Percentiles rank a stretch among this genome's conserved stretches.
These are phyloP conservation scores for Phytophthora fragariae DNA, from an alignment of 352 stramenopile genomes.

Conservation along the genomic window DNA sequence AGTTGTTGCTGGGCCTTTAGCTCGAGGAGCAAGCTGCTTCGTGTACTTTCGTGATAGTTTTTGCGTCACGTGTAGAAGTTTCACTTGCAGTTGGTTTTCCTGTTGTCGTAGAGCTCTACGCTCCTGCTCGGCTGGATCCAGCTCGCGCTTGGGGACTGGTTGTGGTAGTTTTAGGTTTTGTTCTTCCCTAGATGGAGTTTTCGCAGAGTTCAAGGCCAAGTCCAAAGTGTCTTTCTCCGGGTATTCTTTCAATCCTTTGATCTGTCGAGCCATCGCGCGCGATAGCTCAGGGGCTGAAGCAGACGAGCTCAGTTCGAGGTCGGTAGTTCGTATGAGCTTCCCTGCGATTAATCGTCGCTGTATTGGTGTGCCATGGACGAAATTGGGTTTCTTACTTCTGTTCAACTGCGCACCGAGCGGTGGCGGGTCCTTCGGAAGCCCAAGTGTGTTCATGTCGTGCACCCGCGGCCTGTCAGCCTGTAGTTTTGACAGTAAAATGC, in stretches of 20 bases:
- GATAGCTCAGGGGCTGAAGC: slow-evolving; percentile 39
- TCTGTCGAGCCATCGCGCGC: slow-evolving; percentile 25
- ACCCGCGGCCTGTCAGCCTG: slow-evolving; percentile 24
- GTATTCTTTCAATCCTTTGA: slow-evolving; percentile 31
- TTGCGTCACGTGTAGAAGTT: slow-evolving; percentile 66
- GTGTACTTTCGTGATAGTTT: slow-evolving; percentile 82
- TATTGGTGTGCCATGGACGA: slow-evolving; percentile 49
- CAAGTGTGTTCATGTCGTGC: slow-evolving; percentile 52
- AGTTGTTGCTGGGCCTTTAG: slow-evolving; percentile 23
- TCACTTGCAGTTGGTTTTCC: slow-evolving; percentile 49
- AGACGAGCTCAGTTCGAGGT: slow-evolving; percentile 30
- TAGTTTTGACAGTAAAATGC: not conserved
- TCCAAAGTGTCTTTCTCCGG: slow-evolving; percentile 17
- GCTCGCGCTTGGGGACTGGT: slow-evolving; percentile 1
- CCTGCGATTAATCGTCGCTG: slow-evolving; percentile 53
- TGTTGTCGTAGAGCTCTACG: slow-evolving; percentile 39
- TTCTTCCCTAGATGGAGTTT: not conserved
- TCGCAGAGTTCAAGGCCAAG: slow-evolving; percentile 17
- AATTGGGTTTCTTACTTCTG: slow-evolving; percentile 25
- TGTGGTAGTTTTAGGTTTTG: not conserved
- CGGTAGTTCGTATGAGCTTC: slow-evolving; percentile 38
- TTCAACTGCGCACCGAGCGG: slow-evolving; percentile 19
- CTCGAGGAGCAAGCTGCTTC: slow-evolving; percentile 49
- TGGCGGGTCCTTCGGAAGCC: slow-evolving; percentile 38
- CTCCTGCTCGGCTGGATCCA: slow-evolving; percentile 26